Base-by-base conservation (phyloP, 23 red algal species). In the Chondrus crispus region DNA sequence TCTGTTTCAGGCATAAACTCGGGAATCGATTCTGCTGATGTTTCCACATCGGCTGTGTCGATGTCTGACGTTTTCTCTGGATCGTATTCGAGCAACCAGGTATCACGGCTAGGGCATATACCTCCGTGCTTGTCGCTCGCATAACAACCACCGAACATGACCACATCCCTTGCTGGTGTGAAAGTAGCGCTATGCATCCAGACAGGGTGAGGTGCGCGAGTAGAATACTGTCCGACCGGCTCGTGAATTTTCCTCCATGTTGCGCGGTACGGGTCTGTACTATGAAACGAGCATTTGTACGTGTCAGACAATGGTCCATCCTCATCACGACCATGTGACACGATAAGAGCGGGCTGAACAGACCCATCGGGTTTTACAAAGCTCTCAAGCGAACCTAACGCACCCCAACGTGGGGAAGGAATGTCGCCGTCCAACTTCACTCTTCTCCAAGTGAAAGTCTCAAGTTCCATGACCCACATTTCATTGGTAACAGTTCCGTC, bases 401-500 rank as follows among this genome's bases (percentile, higher is more conserved):
- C 84, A 41, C 62, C 84, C 36, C 49, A 87, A 6, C 84, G 66
- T 5, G 84, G 84, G 14, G 46, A 39, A n/a, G 84, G 84, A 5
- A 70, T 72, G 16, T 87, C 62, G 3, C 84, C 84, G n/a, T 38
- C 30, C 3, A 87, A 40, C 16, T n/a, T 20, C 55, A 87, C 84
- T 2, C 62, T 62, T 4, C 42, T 63, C 84, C 84, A 87, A 3
- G 84, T 87, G 66, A 72, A 87, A n/a, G 64, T 87, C 14, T 26
- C n/a, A 13, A 87, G 55, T 40, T 87, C 84, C 84, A 87, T 87
- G 20, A 72, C 84, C 84, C 84, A 87, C 84, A 87, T 87, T 18
- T 53, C 62, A 19, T 62, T 87, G 47, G 64, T 87, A 39, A 87
- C 33, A 16, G 81, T 66, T 53, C 84, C 84, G 42, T 87, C 66